Evolutionary conservation across 768 basidiomycete genomes (phyloP).

Genomic region (Daedaleopsis nitida): DNA sequence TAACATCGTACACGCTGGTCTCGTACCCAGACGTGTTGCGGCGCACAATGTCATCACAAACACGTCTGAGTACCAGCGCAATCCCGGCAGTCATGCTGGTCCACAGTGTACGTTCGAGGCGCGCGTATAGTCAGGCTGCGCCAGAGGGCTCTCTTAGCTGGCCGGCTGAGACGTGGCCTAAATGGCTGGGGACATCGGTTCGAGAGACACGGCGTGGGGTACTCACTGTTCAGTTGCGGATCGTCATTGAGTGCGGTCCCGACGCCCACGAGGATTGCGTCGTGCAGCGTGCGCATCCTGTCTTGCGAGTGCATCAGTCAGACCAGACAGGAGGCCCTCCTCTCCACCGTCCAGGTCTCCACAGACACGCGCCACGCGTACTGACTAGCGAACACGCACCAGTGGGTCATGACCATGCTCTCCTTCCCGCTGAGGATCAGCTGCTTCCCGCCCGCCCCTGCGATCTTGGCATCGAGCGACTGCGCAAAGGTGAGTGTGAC

Average conservation of each 20-base stretch:
- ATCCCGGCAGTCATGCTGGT: too few species aligned
- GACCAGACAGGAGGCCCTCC: neutral
- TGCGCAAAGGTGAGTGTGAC: slow-evolving; percentile 89
- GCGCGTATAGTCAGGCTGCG: too few species aligned
- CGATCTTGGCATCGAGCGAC: slow-evolving; percentile 87
- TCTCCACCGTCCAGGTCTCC: neutral
- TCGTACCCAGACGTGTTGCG: too few species aligned
- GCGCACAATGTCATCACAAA: too few species aligned
- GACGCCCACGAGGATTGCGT: slow-evolving; percentile 89
- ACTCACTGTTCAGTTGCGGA: slow-evolving; percentile 89
- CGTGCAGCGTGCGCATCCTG: slow-evolving; percentile 92
- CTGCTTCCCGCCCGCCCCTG: slow-evolving; percentile 70
- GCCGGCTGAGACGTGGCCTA: too few species aligned
- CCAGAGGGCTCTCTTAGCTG: too few species aligned
- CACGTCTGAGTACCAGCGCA: too few species aligned
- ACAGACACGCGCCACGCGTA: neutral
- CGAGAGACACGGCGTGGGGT: too few species aligned
- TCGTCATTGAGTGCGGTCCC: slow-evolving; percentile 91
- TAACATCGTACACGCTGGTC: too few species aligned
- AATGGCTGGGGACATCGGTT: too few species aligned
- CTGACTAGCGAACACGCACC: slow-evolving; percentile 47
- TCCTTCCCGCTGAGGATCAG: slow-evolving; percentile 83
- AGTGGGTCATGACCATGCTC: slow-evolving; percentile 93
- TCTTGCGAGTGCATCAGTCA: neutral
- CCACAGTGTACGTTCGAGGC: too few species aligned